These are phyloP conservation scores for Claviceps sp. DNA, from an alignment of 2,329 filamentous ascomycete genomes.

Conservation along the genomic window DNA sequence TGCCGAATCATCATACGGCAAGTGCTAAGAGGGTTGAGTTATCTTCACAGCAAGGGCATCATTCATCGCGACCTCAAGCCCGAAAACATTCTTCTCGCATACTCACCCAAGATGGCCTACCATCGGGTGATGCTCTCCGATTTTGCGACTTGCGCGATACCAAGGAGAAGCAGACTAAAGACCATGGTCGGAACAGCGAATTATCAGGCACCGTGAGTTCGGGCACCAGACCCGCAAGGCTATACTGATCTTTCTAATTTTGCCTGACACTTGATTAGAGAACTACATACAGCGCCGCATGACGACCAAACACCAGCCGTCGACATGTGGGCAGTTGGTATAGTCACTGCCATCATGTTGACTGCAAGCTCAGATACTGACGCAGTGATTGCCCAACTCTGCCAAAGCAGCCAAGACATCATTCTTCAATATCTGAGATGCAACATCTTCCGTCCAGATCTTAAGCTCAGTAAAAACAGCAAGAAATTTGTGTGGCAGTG, in stretches of 20 bases:
- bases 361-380: constrained; percentile 11
- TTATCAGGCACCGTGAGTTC: constrained; percentile 37
- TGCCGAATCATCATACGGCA: constrained; percentile 32
- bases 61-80: constrained; percentile 41
- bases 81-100: constrained; percentile 38
- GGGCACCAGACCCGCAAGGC: background rate
- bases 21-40: constrained; percentile 30
- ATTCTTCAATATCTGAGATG: constrained; percentile 11
- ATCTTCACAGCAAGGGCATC: constrained; percentile 35
- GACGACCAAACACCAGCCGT: constrained; percentile 23
- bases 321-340: constrained; percentile 40
- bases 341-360: constrained; percentile 27
- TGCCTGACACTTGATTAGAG: constrained; percentile 19
- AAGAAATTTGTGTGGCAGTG: constrained; percentile 19
- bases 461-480: constrained; percentile 13
- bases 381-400: constrained; percentile 13
- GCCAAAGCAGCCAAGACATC: constrained; percentile 14
- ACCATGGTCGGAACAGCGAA: constrained; percentile 31
- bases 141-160: constrained; percentile 34
- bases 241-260: background rate
- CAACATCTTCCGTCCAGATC: constrained; percentile 7
- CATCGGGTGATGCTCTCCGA: constrained; percentile 37
- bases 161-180: constrained; percentile 27
- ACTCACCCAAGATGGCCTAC: constrained; percentile 28
- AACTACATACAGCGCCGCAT: constrained; percentile 16